phyloP scores from a whole-genome alignment of 352 stramenopile genomes.

The Pythium insidiosum region DNA sequence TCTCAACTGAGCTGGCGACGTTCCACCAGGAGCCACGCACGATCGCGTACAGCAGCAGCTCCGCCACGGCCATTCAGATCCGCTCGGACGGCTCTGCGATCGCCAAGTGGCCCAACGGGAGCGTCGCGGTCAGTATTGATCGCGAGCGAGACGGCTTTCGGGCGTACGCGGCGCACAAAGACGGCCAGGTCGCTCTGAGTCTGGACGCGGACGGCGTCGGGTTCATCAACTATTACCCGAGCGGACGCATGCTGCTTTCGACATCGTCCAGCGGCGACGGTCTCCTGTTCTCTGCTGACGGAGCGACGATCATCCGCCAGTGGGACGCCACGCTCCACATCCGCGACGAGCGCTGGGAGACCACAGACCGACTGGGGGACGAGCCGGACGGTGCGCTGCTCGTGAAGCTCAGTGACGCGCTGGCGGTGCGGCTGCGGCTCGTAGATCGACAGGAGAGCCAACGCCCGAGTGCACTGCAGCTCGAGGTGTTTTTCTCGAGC shows the following conservation, averaged over 20 bases:
- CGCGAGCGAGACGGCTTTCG: constrained; percentile 50
- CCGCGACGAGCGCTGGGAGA: constrained; percentile 31
- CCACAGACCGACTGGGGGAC: constrained; percentile 19
- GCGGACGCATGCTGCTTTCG: constrained; percentile 61
- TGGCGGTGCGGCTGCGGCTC: constrained; percentile 33
- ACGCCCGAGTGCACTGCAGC: constrained; percentile 17
- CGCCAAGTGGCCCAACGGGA: constrained; percentile 56
- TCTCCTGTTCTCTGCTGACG: constrained; percentile 39
- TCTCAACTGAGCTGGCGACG: not conserved
- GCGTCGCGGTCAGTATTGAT: constrained; percentile 61
- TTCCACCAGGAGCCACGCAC: constrained; percentile 33
- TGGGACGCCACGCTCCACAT: constrained; percentile 36
- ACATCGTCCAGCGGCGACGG: constrained; percentile 58
- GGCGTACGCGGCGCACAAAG: constrained; percentile 63
- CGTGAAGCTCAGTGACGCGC: constrained; percentile 35
- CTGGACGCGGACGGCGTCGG: constrained; percentile 56
- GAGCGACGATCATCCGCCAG: constrained; percentile 37
- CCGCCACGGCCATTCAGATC: constrained; percentile 40
- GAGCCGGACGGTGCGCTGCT: constrained; percentile 36
- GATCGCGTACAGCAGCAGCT: constrained; percentile 37
- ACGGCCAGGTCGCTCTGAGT: constrained; percentile 54
- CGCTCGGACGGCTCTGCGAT: constrained; percentile 54
- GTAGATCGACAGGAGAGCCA: not conserved
- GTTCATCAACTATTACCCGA: constrained; percentile 76
- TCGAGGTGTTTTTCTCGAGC: constrained; percentile 43